A percentile compares a stretch with the other conserved stretches of the same genome.
Conservation (phyloP, 306 rosid species). For the Prosopis cineraria region DNA sequence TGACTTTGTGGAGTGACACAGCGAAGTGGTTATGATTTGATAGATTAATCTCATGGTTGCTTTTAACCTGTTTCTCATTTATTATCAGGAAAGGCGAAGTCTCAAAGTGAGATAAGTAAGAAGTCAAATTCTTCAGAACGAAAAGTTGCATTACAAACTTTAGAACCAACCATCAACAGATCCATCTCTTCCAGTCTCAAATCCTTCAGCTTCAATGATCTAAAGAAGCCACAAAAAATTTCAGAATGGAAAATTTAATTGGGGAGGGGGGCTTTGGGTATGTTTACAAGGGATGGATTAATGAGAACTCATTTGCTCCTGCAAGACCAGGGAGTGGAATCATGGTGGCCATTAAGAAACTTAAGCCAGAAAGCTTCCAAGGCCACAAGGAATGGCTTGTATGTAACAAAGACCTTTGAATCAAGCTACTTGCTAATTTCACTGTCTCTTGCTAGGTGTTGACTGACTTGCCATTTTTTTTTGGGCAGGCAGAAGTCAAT, state of each 20-base stretch:
- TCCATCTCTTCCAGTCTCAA: conserved; percentile 47
- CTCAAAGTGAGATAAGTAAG: conserved; percentile 41
- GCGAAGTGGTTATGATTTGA: background rate
- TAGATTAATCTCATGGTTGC: conserved; percentile 9
- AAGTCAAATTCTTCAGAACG: conserved; percentile 32
- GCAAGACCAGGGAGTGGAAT: conserved; percentile 86
- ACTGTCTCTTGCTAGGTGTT: conserved; percentile 23
- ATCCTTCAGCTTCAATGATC: conserved; percentile 75
- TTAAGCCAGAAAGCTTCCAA: conserved; percentile 90
- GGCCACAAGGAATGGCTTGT: conserved; percentile 99
- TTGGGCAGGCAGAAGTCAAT: conserved; percentile 87
- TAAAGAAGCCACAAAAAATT: conserved; percentile 80
- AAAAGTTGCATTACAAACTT: conserved; percentile 25
- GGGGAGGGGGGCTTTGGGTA: conserved; percentile 96
- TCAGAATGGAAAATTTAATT: conserved; percentile 68
- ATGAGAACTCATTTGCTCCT: conserved; percentile 68
- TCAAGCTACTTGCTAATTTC: conserved; percentile 2
- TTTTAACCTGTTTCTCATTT: conserved; percentile 29
- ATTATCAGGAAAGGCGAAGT: conserved; percentile 47
- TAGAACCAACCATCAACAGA: conserved; percentile 39
- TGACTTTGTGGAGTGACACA: conserved; percentile 3
- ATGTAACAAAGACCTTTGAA: conserved; percentile 42
- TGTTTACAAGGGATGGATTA: conserved; percentile 93
- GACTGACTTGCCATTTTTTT: conserved; percentile 5
- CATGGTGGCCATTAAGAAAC: conserved; percentile 88